Evolutionary conservation across 768 basidiomycete genomes (phyloP).

Genomic region (Naganishia friedmannii): DNA sequence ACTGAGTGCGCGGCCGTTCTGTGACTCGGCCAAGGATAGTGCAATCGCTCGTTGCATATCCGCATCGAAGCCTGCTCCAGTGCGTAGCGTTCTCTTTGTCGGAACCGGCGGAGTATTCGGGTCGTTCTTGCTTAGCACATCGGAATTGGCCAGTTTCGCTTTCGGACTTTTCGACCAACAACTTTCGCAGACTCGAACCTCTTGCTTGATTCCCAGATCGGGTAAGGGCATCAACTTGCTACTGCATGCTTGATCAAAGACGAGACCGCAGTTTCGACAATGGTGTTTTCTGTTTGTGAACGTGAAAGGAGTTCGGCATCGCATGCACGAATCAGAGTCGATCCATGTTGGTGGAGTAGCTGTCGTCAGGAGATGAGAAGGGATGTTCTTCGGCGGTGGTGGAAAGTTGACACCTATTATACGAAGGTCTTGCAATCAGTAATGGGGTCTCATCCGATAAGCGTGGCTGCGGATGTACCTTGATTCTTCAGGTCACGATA

Average conservation of each 20-base stretch:
- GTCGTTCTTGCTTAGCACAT: slow-evolving; percentile 22
- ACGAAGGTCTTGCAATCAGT: slow-evolving; percentile 34
- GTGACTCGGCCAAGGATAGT: slow-evolving; percentile 76
- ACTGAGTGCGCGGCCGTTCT: slow-evolving; percentile 56
- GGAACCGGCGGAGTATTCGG: slow-evolving; percentile 41
- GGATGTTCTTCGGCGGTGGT: slow-evolving; percentile 39
- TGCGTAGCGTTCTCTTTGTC: slow-evolving; percentile 56
- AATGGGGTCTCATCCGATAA: slow-evolving; percentile 41
- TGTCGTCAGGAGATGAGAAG: slow-evolving; percentile 44
- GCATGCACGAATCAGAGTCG: slow-evolving; percentile 88
- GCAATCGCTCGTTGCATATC: slow-evolving; percentile 92
- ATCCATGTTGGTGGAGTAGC: slow-evolving; percentile 82
- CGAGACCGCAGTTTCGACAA: slow-evolving; percentile 94
- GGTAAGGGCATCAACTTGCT: slow-evolving; percentile 79
- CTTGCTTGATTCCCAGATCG: slow-evolving; percentile 86
- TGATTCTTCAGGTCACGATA: slow-evolving; percentile 73
- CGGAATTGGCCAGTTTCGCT: slow-evolving; percentile 34
- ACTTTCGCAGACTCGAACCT: slow-evolving; percentile 88
- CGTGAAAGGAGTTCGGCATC: slow-evolving; percentile 83
- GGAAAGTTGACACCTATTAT: slow-evolving; percentile 54
- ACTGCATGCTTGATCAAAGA: slow-evolving; percentile 92
- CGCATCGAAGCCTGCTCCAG: slow-evolving; percentile 65
- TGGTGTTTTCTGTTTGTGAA: slow-evolving; percentile 98
- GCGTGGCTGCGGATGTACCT: slow-evolving; percentile 61
- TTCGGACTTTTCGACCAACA: slow-evolving; percentile 70